A percentile compares a stretch with the other conserved stretches of the same genome.
Conservation (phyloP, 2,329 filamentous ascomycete species). For the Talaromyces sp. region DNA sequence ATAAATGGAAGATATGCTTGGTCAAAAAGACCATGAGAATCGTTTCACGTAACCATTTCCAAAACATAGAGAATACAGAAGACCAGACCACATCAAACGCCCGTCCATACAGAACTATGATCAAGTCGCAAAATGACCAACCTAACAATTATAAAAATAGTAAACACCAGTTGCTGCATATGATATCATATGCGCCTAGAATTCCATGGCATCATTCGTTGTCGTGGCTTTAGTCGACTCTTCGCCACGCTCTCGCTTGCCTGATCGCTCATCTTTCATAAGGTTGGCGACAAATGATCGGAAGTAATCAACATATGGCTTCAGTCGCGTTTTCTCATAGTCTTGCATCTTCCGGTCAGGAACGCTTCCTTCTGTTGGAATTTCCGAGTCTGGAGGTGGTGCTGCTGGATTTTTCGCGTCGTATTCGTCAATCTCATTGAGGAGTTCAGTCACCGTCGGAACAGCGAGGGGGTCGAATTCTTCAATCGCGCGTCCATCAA, state of each 20-base stretch:
- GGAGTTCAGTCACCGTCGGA: constrained; percentile 78
- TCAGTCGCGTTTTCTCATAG: constrained; percentile 96
- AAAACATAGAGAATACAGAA: not conserved
- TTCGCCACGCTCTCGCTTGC: constrained; percentile 49
- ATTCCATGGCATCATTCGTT: constrained; percentile 57
- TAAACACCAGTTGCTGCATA: not conserved
- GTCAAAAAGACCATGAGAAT: not conserved
- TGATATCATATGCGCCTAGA: constrained; percentile 36
- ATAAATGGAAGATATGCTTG: not conserved
- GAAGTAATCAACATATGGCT: constrained; percentile 88
- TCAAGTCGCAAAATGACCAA: not conserved
- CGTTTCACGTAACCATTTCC: not conserved
- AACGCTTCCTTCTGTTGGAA: constrained; percentile 34
- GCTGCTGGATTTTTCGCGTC: constrained; percentile 35
- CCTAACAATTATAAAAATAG: not conserved
- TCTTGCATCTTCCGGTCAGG: constrained; percentile 58
- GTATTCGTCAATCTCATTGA: constrained; percentile 84
- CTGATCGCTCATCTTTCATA: constrained; percentile 65
- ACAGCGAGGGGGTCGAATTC: constrained; percentile 82
- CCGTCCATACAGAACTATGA: not conserved
- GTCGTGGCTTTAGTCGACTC: constrained; percentile 27
- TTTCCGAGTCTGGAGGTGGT: constrained; percentile 34
- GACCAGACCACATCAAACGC: not conserved
- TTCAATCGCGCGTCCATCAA: constrained; percentile 68
- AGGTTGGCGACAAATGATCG: constrained; percentile 71